Evolutionary conservation across 129 eudicot species (phyloP), one percentile per base, ranked within the genome.

Genomic region (Oenanthe sinensis): DNA sequence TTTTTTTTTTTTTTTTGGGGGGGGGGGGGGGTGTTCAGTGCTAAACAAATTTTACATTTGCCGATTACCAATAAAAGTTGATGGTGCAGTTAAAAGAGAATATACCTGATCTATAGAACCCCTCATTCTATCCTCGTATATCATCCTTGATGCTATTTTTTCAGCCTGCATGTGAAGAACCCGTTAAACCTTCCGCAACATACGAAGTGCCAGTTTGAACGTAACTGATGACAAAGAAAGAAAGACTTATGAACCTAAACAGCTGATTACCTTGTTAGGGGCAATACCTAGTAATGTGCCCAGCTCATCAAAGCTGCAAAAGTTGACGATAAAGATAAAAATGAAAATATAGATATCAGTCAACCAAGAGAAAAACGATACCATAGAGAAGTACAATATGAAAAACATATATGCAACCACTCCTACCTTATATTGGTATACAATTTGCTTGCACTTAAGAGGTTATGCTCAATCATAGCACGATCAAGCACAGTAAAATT

Each of bases 381-480:
- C 49, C n/a, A n/a, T 8, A 67, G 26, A 71, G 17, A 40, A 58
- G 67, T 39, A 13, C 30, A 20, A 65, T 12, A 8, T n/a, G 2
- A 73, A 36, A 58, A 52, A 7, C 28, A 74, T 71, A 78, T 45
- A 30, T 5, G 22, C 43, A 42, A 65, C 12, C 20, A 70, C 74
- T 39, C 13, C 67, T 77, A 92, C 99, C 99, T 92, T 87, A 96
- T 96, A 86, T 96, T 96, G 11, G 96, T 96, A 75, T 96, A 96
- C 14, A 96, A 94, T 85, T 96, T 96, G 90, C 99, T 96, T 77
- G 99, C 97, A 84, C 99, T 96, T 83, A 92, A 85, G 65, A 96
- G 99, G 91, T 96, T 96, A 87, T 96, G 99, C 86, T 96, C 99
- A 54, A 96, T 92, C 99, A 96, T 96, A 75, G 99, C 99, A 67